phyloP scores from a whole-genome alignment of 306 rosid species.

The Trichosanthes cucumerina region DNA sequence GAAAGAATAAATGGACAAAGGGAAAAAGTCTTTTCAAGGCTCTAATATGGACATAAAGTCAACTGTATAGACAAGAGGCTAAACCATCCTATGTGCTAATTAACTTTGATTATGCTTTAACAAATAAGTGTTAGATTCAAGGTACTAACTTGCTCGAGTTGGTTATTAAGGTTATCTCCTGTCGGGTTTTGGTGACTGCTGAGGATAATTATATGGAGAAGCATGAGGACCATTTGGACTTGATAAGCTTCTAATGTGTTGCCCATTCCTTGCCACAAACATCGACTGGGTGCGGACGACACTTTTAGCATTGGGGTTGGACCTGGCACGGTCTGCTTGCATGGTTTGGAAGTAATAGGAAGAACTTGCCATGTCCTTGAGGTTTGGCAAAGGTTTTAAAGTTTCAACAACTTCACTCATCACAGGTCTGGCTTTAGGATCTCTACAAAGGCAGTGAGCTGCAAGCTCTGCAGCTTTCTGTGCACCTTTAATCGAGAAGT shows the following conservation, averaged over 20 bases:
- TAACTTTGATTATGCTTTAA: not conserved
- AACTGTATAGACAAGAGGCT: slow-evolving; percentile 8
- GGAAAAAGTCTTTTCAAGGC: slow-evolving; percentile 8
- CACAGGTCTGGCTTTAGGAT: slow-evolving; percentile 80
- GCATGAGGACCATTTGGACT: slow-evolving; percentile 50
- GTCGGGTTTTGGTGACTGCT: slow-evolving; percentile 25
- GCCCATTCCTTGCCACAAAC: slow-evolving; percentile 53
- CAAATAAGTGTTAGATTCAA: slow-evolving; percentile 8
- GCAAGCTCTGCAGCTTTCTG: slow-evolving; percentile 69
- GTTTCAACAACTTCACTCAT: slow-evolving; percentile 74
- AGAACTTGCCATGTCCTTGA: slow-evolving; percentile 86
- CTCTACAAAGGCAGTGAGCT: slow-evolving; percentile 75
- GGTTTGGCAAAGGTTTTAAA: slow-evolving; percentile 65
- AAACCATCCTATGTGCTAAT: slow-evolving; percentile 1
- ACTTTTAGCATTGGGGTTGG: slow-evolving; percentile 45
- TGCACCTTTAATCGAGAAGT: slow-evolving; percentile 80
- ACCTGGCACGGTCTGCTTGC: slow-evolving; percentile 60
- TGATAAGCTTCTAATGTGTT: slow-evolving; percentile 56
- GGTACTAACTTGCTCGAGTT: slow-evolving; percentile 3
- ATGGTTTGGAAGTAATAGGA: slow-evolving; percentile 54
- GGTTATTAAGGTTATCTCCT: slow-evolving; percentile 17
- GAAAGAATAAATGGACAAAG: not conserved
- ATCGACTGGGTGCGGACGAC: slow-evolving; percentile 44
- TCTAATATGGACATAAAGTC: slow-evolving; percentile 13
- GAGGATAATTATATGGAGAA: slow-evolving; percentile 42